Evolutionary conservation across 176 grass and related monocot species (phyloP).

Genomic region (Zea mays): DNA sequence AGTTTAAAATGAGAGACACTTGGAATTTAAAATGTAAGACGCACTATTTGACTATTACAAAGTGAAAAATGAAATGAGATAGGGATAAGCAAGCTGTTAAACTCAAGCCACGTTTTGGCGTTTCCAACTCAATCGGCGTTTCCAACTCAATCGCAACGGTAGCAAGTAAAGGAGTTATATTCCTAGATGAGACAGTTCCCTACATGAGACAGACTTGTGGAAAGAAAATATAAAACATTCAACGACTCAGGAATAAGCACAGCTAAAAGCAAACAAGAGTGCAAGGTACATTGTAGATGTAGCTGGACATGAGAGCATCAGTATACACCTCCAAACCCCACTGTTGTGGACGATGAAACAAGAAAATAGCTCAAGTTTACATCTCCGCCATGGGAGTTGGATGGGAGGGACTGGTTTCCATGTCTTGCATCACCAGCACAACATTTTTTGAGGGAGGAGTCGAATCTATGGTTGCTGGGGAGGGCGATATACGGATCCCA

Average conservation of each 20-base stretch:
- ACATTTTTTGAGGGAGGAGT: not conserved
- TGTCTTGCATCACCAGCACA: slow-evolving; percentile 1
- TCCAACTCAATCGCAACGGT: not conserved
- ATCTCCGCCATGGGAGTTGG: not conserved
- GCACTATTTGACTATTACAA: no score
- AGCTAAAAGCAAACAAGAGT: not conserved
- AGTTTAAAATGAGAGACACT: no score
- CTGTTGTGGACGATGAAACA: not conserved
- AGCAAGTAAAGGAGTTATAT: not conserved
- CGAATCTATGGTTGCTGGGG: slow-evolving; percentile 45
- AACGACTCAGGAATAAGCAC: slow-evolving; percentile 19
- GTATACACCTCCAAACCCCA: slow-evolving; percentile 38
- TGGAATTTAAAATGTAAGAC: no score
- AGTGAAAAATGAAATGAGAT: no score
- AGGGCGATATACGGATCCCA: slow-evolving; percentile 42
- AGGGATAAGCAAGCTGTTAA: not conserved
- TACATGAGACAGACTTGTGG: not conserved
- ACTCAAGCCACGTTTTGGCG: not conserved
- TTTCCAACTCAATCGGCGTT: not conserved
- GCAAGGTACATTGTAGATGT: not conserved
- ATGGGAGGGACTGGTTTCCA: not conserved
- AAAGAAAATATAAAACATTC: slow-evolving; percentile 18
- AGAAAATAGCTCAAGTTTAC: slow-evolving; percentile 23
- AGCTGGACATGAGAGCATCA: slow-evolving; percentile 16
- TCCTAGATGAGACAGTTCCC: not conserved